Evolutionary conservation across 2,329 filamentous ascomycete genomes (phyloP), one percentile per base, ranked within the genome.

Genomic region (Monascus ruber): DNA sequence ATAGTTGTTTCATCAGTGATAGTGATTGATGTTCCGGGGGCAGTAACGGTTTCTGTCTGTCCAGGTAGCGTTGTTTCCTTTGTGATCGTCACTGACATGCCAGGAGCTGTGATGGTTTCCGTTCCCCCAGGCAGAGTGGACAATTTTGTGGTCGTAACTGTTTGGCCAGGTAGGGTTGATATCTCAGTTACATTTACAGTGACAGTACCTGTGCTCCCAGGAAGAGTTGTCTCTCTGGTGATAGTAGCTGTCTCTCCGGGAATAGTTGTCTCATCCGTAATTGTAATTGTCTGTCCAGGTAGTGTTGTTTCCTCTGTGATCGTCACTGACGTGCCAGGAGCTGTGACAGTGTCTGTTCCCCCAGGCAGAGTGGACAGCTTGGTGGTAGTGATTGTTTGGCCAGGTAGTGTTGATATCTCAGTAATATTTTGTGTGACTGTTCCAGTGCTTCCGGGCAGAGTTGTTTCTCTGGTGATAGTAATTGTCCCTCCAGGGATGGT

Each of bases 271-370:
- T 11, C 26, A 6, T 35, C 33, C 17, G 33, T 35, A 17, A 25
- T 8, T 7, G 33, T 35, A 25, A 35, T 17, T 7, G 33, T 35
- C 17, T n/a, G 17, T 11, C 33, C 6, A 17, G 33, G 7, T 17
- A 17, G 17, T 17, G 17, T 17, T 17, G 17, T 17, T 24, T 25
- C n/a, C 29, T 36, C 4, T 24, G 31, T 36, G 7, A 41, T 31
- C 1, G 41, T 47, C 25, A 41, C 25, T 1, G 31, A 38, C 28
- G 41, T 34, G 36, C 40, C 35, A 40, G 25, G n/a, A 34, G 42
- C 32, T 24, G 41, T 42, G 8, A 37, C 26, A 3, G 41, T 39
- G 6, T 7, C 29, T 4, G 40, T 31, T 17, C 17, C 17, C 17
- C 17, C 17, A 3, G 17, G 17, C 31, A 33, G 10, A n/a, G 32